phyloP scores from a whole-genome alignment of 768 basidiomycete species.

The Scleroderma citrinum region DNA sequence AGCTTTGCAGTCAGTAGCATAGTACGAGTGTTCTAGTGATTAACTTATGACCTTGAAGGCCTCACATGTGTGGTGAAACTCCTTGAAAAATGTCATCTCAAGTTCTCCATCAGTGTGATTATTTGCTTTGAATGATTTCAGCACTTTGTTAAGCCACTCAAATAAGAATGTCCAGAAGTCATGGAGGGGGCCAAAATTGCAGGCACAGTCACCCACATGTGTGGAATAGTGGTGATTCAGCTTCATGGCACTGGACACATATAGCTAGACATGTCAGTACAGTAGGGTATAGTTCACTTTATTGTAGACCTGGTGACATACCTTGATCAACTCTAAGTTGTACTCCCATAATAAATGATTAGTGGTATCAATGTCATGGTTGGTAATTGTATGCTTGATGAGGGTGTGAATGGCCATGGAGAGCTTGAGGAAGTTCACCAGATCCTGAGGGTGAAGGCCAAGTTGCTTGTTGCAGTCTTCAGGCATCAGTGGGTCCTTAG shows the following conservation, averaged over 20 bases:
- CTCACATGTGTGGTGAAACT: slow-evolving; percentile 17
- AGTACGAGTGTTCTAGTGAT: neutral
- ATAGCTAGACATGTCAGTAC: slow-evolving; percentile 17
- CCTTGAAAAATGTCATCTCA: slow-evolving; percentile 5
- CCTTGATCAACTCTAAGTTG: slow-evolving; percentile 14
- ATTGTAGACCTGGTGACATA: slow-evolving; percentile 5
- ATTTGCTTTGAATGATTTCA: slow-evolving; percentile 31
- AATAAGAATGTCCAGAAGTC: slow-evolving; percentile 35
- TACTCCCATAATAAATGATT: slow-evolving; percentile 20
- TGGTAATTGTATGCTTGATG: slow-evolving; percentile 3
- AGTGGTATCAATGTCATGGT: slow-evolving; percentile 3
- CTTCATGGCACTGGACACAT: slow-evolving; percentile 23
- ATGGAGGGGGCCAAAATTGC: slow-evolving; percentile 5
- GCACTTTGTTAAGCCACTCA: slow-evolving; percentile 31
- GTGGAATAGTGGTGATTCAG: slow-evolving; percentile 35
- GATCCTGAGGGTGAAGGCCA: slow-evolving; percentile 9
- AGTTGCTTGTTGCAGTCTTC: slow-evolving; percentile 8
- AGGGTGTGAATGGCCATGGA: slow-evolving; percentile 11
- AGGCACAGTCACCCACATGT: slow-evolving; percentile 21
- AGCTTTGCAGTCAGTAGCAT: neutral
- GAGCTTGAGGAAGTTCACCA: slow-evolving; percentile 6
- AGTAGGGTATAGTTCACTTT: too few species aligned
- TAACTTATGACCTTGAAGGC: slow-evolving; percentile 15
- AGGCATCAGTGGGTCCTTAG: too few species aligned
- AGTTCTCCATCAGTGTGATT: slow-evolving; percentile 30